A percentile compares a stretch with the other conserved stretches of the same genome.
Conservation (phyloP, 192 early-diverging fungal genomes). For the Coemansia sp. region DNA sequence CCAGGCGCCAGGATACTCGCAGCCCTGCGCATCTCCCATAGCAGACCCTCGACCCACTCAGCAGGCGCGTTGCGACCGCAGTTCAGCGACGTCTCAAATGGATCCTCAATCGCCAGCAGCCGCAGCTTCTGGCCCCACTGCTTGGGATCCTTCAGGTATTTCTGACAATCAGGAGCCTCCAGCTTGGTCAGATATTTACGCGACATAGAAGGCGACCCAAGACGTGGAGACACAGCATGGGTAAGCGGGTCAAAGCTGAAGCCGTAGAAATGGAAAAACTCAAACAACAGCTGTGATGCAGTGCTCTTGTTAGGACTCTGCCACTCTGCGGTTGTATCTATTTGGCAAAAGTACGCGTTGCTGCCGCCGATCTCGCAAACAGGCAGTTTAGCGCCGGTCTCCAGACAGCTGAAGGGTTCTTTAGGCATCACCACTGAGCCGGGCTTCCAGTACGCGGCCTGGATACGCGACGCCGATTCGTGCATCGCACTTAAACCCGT, state of each 20-base stretch:
- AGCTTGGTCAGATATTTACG: conserved; percentile 22
- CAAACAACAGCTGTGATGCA: conserved; percentile 16
- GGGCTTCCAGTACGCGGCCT: conserved; percentile 3
- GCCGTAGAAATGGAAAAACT: conserved; percentile 39
- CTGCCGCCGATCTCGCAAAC: not conserved
- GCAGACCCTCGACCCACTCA: conserved; percentile 39
- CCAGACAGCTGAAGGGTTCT: not conserved
- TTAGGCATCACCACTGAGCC: not conserved
- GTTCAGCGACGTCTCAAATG: conserved; percentile 32
- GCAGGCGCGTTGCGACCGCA: conserved; percentile 36
- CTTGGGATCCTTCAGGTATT: conserved; percentile 10
- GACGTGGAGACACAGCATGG: conserved; percentile 31
- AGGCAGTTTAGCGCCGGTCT: not conserved
- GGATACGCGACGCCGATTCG: conserved; percentile 1
- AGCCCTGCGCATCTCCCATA: conserved; percentile 55
- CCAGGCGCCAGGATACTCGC: conserved; percentile 21
- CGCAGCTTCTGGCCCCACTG: conserved; percentile 25
- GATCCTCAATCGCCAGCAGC: conserved; percentile 45
- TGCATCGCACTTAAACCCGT: conserved; percentile 9
- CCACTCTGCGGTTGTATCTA: conserved; percentile 2
- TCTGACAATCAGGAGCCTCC: not conserved
- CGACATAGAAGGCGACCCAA: conserved; percentile 25
- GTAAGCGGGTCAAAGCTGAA: conserved; percentile 27
- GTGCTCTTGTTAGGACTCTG: conserved; percentile 29
- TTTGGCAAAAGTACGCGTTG: not conserved